phyloP scores from a whole-genome alignment of 2,329 filamentous ascomycete species.

The Daldinia sp. region DNA sequence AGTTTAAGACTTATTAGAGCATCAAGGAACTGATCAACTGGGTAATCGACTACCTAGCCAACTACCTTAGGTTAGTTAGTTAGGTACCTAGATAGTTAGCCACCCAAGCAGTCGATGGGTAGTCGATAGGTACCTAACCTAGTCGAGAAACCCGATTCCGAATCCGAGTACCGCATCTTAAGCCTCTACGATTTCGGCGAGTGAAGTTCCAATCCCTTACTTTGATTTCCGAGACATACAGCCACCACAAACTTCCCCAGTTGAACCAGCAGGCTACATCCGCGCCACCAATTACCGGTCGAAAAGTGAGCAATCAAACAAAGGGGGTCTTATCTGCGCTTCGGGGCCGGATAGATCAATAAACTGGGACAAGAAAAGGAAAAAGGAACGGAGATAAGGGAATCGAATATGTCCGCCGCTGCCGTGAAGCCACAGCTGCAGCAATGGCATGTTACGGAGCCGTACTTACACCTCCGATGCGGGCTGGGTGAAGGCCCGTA shows the following conservation, averaged over 20 bases:
- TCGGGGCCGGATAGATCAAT: neutral
- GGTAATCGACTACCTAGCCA: no score
- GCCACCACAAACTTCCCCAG: neutral
- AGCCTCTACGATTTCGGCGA: conserved; percentile 14
- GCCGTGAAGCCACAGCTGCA: conserved; percentile 46
- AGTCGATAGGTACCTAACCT: neutral
- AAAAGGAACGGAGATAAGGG: neutral
- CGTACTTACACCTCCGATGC: conserved; percentile 70
- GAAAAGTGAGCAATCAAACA: conserved; percentile 4
- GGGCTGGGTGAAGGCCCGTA: conserved; percentile 77
- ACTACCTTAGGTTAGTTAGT: no score
- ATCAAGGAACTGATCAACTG: neutral
- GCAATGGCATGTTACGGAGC: conserved; percentile 60
- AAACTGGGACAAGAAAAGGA: neutral
- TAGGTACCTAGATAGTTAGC: no score
- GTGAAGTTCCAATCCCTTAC: conserved; percentile 5
- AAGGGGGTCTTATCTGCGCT: neutral
- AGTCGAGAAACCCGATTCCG: conserved; percentile 7
- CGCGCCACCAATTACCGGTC: neutral
- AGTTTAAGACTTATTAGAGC: neutral
- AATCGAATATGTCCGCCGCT: conserved; percentile 45
- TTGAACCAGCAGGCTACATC: conserved; percentile 3
- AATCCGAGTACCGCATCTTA: conserved; percentile 21
- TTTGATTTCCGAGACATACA: conserved; percentile 20
- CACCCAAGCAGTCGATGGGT: no score